Evolutionary conservation across 257 asterid genomes (phyloP).

Genomic region (Fraxinus americana): DNA sequence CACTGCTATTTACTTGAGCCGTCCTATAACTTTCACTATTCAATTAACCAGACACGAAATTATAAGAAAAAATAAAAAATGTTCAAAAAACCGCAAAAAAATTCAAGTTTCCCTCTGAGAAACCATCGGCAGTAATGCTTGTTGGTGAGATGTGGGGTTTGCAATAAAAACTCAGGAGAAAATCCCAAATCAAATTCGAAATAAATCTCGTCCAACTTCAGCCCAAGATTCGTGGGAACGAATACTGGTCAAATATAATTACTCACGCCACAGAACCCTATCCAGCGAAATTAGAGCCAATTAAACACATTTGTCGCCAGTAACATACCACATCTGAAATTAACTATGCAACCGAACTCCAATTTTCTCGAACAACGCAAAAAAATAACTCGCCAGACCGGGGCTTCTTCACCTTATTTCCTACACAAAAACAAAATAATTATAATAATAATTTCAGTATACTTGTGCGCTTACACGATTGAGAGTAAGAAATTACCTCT

Average conservation of each 20-base stretch:
- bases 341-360: constrained; percentile 17
- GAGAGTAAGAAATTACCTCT: too few species aligned
- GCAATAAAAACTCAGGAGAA: background rate
- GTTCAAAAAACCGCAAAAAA: background rate
- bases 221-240: background rate
- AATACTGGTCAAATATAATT: background rate
- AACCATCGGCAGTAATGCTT: background rate
- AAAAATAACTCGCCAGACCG: constrained; percentile 24
- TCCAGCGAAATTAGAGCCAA: background rate
- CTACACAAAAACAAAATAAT: background rate
- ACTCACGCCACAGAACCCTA: constrained; percentile 11
- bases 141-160: background rate
- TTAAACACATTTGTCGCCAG: background rate
- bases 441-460: background rate
- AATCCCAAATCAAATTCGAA: background rate
- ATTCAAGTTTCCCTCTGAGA: background rate
- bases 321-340: constrained; percentile 33
- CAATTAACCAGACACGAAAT: background rate
- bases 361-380: constrained; percentile 24
- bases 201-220: background rate
- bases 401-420: constrained; percentile 19
- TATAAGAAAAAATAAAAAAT: too few species aligned
- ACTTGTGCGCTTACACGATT: too few species aligned
- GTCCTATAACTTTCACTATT: background rate
- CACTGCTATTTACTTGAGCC: background rate